Percentiles rank a stretch among this genome's conserved stretches.
phyloP scores from a whole-genome alignment of 2,329 filamentous ascomycete species.

The Ascochyta clinopodiicola region DNA sequence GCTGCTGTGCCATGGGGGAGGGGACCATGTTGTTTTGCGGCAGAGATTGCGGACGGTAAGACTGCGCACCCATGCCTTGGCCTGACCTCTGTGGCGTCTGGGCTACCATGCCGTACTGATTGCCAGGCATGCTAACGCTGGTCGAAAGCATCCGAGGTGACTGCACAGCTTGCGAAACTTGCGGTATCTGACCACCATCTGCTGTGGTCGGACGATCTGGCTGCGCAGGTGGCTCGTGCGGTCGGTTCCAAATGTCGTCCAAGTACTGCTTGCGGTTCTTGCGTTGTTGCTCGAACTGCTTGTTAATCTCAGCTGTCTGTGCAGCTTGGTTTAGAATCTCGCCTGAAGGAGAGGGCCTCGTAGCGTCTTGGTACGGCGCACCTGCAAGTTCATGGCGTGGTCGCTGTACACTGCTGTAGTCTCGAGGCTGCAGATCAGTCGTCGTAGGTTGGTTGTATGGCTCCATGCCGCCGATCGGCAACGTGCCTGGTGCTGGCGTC shows the following conservation, averaged over 20 bases:
- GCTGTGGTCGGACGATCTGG: conserved; percentile 50
- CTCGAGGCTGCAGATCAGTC: conserved; percentile 75
- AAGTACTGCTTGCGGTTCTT: conserved; percentile 80
- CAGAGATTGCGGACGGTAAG: conserved; percentile 75
- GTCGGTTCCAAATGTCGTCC: conserved; percentile 80
- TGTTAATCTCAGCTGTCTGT: conserved; percentile 90
- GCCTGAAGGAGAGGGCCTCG: conserved; percentile 73
- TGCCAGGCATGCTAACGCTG: conserved; percentile 60
- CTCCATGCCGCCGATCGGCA: conserved; percentile 70
- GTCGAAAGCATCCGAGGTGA: conserved; percentile 65
- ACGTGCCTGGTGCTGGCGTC: conserved; percentile 72
- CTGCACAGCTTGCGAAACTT: conserved; percentile 54
- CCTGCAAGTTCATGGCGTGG: conserved; percentile 90
- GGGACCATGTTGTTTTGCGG: conserved; percentile 75
- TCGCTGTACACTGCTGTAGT: conserved; percentile 83
- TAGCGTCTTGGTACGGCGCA: conserved; percentile 81
- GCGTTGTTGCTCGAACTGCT: conserved; percentile 79
- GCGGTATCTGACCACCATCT: conserved; percentile 48
- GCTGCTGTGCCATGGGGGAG: conserved; percentile 74
- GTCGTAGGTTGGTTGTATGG: conserved; percentile 78
- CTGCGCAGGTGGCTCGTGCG: conserved; percentile 76
- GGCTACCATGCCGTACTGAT: conserved; percentile 64
- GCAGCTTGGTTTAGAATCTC: conserved; percentile 87
- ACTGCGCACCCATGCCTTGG: conserved; percentile 68
- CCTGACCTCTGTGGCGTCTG: conserved; percentile 64